Percentiles rank a stretch among this genome's conserved stretches.
Evolutionary conservation across 1,139 yeast genomes (phyloP).

Genomic region (Blastobotrys malaysiensis): DNA sequence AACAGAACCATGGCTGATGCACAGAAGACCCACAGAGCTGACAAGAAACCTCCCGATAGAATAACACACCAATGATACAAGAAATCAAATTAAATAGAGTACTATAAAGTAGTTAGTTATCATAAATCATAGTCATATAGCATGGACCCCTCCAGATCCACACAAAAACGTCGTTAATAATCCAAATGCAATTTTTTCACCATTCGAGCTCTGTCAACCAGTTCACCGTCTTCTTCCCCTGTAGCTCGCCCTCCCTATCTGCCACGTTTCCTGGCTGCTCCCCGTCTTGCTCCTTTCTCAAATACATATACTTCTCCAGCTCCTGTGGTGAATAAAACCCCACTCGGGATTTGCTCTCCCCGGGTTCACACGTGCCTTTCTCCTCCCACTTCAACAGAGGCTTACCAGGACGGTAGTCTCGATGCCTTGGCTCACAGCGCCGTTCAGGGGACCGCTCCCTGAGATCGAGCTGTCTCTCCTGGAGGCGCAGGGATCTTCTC

Average conservation of each 20-base stretch:
- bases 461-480: slow-evolving; percentile 16
- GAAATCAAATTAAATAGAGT: neutral
- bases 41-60: no score
- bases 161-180: neutral
- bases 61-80: neutral
- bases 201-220: neutral
- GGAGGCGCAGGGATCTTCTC: slow-evolving; percentile 16
- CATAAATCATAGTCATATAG: neutral
- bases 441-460: slow-evolving; percentile 19
- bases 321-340: slow-evolving; percentile 26
- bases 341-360: slow-evolving; percentile 1
- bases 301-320: slow-evolving; percentile 8
- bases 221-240: neutral
- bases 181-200: neutral
- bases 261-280: neutral
- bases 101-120: neutral
- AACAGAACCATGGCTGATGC: no score
- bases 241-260: neutral
- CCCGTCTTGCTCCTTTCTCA: neutral
- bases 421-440: slow-evolving; percentile 21
- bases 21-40: no score
- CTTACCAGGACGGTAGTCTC: slow-evolving; percentile 13
- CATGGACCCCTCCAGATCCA: neutral
- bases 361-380: no score
- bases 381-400: slow-evolving; percentile 16